Percentiles rank a stretch among this genome's conserved stretches.
These are phyloP conservation scores for Arabidopsis lyrata DNA, from an alignment of 441 rosid species.

Conservation along the genomic window DNA sequence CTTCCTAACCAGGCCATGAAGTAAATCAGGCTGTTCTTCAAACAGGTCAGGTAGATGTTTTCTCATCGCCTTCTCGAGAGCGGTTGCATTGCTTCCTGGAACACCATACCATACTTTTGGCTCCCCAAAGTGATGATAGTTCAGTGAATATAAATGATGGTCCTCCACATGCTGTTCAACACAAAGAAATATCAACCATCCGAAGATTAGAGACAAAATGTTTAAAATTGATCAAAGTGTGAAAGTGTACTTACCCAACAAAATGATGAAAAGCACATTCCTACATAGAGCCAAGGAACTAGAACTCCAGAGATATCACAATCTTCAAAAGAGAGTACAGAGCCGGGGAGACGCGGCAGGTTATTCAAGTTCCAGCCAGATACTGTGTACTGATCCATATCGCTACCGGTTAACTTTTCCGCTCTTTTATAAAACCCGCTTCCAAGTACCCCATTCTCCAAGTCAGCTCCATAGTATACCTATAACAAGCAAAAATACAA, in stretches of 20 bases:
- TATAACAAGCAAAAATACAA: slow-evolving; percentile 29
- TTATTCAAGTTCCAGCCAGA: slow-evolving; percentile 95
- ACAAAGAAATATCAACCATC: slow-evolving; percentile 13
- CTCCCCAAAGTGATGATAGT: slow-evolving; percentile 87
- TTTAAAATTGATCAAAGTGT: background rate
- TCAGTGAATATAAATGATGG: slow-evolving; percentile 86
- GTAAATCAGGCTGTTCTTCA: slow-evolving; percentile 83
- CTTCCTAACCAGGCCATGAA: slow-evolving; percentile 72
- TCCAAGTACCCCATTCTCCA: slow-evolving; percentile 84
- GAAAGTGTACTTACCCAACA: slow-evolving; percentile 74
- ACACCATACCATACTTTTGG: slow-evolving; percentile 94
- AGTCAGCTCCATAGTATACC: slow-evolving; percentile 95
- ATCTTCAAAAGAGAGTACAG: slow-evolving; percentile 83
- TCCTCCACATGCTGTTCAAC: slow-evolving; percentile 92
- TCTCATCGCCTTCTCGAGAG: slow-evolving; percentile 75
- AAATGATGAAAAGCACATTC: slow-evolving; percentile 96
- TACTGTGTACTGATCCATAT: slow-evolving; percentile 56
- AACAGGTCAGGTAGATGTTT: slow-evolving; percentile 86
- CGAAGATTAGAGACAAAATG: background rate
- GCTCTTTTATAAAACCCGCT: slow-evolving; percentile 82
- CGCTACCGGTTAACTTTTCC: slow-evolving; percentile 46
- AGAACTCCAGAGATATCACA: slow-evolving; percentile 92
- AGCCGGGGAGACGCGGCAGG: slow-evolving; percentile 89
- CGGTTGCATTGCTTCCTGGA: slow-evolving; percentile 79
- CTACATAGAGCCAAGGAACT: slow-evolving; percentile 94